Conservation (phyloP, 2,329 filamentous ascomycete species). For the Penicillium expansum region DNA sequence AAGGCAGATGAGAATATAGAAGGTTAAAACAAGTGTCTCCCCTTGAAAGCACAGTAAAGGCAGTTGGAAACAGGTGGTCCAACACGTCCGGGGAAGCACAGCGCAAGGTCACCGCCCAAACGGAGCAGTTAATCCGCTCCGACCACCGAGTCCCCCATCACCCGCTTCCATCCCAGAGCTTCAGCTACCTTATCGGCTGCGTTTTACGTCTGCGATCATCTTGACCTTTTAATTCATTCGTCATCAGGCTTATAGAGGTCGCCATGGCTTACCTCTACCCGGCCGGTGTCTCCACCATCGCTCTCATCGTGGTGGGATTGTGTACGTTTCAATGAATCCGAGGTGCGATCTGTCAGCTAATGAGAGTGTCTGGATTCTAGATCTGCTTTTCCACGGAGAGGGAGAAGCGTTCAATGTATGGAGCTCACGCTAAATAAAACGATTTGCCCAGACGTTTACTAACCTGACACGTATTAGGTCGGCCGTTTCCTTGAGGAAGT, state of each 20-base stretch:
- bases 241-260: conserved; percentile 27
- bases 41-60: neutral
- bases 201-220: conserved; percentile 15
- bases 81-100: conserved; percentile 28
- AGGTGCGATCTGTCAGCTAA: conserved; percentile 21
- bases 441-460: neutral
- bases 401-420: conserved; percentile 93
- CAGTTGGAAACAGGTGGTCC: conserved; percentile 5
- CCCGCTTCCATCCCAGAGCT: conserved; percentile 15
- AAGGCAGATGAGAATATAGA: conserved; percentile 2
- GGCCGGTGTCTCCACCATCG: conserved; percentile 61
- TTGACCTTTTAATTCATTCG: conserved; percentile 21
- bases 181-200: conserved; percentile 20
- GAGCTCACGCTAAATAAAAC: conserved; percentile 6
- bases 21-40: neutral
- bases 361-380: conserved; percentile 48
- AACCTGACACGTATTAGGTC: conserved; percentile 55
- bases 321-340: conserved; percentile 57
- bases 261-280: conserved; percentile 70
- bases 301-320: conserved; percentile 70
- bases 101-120: conserved; percentile 18
- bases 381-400: conserved; percentile 97
- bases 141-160: conserved; percentile 25
- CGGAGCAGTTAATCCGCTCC: conserved; percentile 34
- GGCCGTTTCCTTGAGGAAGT: conserved; percentile 91